phyloP scores from a whole-genome alignment of 2,329 filamentous ascomycete species.

The Hypoxylon sp. region DNA sequence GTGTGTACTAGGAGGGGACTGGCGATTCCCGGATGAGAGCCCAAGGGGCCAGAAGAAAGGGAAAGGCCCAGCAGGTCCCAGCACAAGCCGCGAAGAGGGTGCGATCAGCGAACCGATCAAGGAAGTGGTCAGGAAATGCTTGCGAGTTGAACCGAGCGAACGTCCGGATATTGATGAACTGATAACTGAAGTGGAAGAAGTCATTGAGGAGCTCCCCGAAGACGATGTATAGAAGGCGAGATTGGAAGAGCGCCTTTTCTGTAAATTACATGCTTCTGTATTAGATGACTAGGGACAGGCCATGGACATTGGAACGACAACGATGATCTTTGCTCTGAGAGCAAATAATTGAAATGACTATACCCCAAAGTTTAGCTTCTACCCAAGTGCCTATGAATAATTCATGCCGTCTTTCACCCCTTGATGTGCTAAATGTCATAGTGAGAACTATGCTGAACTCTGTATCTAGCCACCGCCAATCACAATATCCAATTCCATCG shows the following conservation, averaged over 20 bases:
- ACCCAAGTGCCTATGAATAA: no score
- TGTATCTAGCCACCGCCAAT: not conserved
- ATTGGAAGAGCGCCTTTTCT: constrained; percentile 6
- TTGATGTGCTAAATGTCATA: not conserved
- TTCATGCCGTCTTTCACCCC: no score
- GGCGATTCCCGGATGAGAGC: constrained; percentile 94
- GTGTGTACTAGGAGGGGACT: constrained; percentile 93
- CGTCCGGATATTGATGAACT: constrained; percentile 68
- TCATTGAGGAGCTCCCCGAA: constrained; percentile 51
- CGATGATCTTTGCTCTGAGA: constrained; percentile 28
- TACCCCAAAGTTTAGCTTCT: no score
- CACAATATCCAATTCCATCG: not conserved
- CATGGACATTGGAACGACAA: constrained; percentile 25
- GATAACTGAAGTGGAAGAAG: constrained; percentile 52
- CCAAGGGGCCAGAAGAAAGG: constrained; percentile 64
- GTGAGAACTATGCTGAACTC: not conserved
- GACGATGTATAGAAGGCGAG: constrained; percentile 45
- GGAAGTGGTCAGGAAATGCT: constrained; percentile 86
- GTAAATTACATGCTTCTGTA: constrained; percentile 38
- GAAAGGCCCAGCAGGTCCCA: constrained; percentile 55
- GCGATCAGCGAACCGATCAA: constrained; percentile 84
- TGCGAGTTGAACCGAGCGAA: constrained; percentile 88
- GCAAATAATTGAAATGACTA: constrained; percentile 24
- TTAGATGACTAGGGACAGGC: constrained; percentile 30
- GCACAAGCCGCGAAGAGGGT: constrained; percentile 57